Percentiles rank a stretch among this genome's conserved stretches.
Conservation (phyloP, 2,329 filamentous ascomycete genomes). For the Ambrosiella xylebori region DNA sequence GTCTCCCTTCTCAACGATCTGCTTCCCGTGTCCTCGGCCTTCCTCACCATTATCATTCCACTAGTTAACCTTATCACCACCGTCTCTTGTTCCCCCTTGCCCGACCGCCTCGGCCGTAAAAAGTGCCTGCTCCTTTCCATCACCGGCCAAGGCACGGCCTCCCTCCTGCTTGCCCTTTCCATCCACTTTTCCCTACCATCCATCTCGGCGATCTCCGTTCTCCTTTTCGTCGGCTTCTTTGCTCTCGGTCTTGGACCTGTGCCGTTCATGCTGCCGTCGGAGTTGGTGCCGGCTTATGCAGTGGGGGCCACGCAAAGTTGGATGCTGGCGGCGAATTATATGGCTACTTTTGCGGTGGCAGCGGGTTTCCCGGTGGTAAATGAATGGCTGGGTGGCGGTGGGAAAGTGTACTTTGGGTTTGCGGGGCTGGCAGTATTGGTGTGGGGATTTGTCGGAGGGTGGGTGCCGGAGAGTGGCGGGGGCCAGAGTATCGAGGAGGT, state of each 20-base stretch:
- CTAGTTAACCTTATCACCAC: constrained; percentile 75
- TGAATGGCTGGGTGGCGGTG: constrained; percentile 43
- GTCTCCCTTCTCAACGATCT: constrained; percentile 72
- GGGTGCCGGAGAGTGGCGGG: constrained; percentile 76
- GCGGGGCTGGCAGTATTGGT: constrained; percentile 53
- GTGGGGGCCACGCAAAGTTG: constrained; percentile 85
- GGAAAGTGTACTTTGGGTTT: constrained; percentile 88
- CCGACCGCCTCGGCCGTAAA: constrained; percentile 79
- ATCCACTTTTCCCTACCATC: constrained; percentile 57
- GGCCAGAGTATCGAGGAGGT: constrained; percentile 55
- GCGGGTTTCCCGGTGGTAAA: constrained; percentile 88
- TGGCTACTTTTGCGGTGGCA: constrained; percentile 79
- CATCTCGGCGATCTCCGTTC: constrained; percentile 63
- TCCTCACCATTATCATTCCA: constrained; percentile 78
- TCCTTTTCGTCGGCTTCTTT: constrained; percentile 78
- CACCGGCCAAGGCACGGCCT: constrained; percentile 64
- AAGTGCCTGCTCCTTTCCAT: constrained; percentile 69
- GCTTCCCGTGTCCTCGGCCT: constrained; percentile 61
- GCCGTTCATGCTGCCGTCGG: constrained; percentile 83
- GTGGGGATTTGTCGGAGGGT: constrained; percentile 52
- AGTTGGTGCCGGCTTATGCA: constrained; percentile 77
- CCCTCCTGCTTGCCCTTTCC: constrained; percentile 60
- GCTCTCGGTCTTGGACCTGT: constrained; percentile 83
- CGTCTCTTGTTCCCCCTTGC: constrained; percentile 61
- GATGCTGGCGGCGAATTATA: constrained; percentile 72